Evolutionary conservation across 495 filamentous ascomycete species (phyloP), one percentile per base, ranked within the genome.

Genomic region (Astrocystis sublimbata): DNA sequence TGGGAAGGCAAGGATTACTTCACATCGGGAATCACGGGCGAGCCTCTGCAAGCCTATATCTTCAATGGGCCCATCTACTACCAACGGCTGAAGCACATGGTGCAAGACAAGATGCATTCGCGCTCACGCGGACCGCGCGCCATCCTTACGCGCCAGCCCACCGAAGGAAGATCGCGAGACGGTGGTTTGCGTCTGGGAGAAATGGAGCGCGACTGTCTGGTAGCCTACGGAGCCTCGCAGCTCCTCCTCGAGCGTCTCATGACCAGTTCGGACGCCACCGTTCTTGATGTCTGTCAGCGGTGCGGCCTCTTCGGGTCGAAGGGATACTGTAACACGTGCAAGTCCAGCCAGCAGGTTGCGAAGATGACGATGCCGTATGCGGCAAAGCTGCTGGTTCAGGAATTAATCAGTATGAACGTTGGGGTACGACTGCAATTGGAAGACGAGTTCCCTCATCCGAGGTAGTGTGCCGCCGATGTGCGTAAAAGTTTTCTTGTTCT

Each of bases 21-120:
- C 55, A 98, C 93, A 1, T 91, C 86, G 3, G 93, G 93, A 46
- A 96, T 98, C 73, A 98, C 96, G 0, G 94, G 94, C 68, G 93
- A 98, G 77, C 83, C 89, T 2, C 82, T 97, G 19, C 91, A 93
- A 46, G 92, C 92, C 38, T 98, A 99, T 71, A 93, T 99, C 75
- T 99, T 97, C 83, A 96, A 93, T 68, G 94, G 94, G 0, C 94
- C 94, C 4, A 98, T 97, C 76, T 99, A 96, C 82, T 99, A 99
- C 82, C 94, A 99, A 81, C 96, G 97, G 68, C 86, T 99, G 43
- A 99, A 98, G 85, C 94, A 99, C 85, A 99, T 99, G 94, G 94
- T 99, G 31, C 92, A 96, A 73, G 94, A 99, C 69, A 99, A 99
- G 82, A 97, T 99, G 93, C 94, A 99, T 76, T 91, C 92, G 8